These are phyloP conservation scores for Phytophthora quininea DNA, from an alignment of 352 stramenopile species.

Conservation along the genomic window DNA sequence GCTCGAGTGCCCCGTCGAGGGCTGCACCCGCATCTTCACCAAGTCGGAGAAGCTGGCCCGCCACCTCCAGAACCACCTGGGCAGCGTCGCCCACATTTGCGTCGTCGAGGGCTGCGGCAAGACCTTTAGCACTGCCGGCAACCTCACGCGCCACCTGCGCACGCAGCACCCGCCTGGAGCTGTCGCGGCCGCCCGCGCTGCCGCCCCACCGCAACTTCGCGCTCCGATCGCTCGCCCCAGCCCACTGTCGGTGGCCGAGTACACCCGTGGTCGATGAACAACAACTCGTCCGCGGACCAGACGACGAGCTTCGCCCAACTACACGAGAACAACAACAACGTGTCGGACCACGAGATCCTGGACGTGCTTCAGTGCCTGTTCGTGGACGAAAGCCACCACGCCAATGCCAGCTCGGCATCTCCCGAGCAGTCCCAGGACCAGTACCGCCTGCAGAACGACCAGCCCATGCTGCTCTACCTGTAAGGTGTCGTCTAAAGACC, in stretches of 20 bases:
- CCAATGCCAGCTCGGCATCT: constrained; percentile 10
- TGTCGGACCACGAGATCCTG: constrained; percentile 52
- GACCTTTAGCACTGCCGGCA: constrained; percentile 71
- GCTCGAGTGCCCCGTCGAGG: constrained; percentile 52
- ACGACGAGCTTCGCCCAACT: constrained; percentile 21
- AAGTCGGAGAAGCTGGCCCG: constrained; percentile 58
- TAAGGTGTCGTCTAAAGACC: constrained; percentile 17
- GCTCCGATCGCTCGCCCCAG: constrained; percentile 22
- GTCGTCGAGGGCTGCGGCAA: constrained; percentile 60
- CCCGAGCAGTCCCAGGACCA: constrained; percentile 28
- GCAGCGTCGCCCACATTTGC: constrained; percentile 62
- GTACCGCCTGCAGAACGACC: constrained; percentile 37
- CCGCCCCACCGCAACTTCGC: constrained; percentile 19
- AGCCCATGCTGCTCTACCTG: constrained; percentile 42
- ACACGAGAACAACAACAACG: constrained; percentile 24
- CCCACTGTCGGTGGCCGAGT: constrained; percentile 29
- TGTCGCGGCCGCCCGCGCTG: constrained; percentile 35
- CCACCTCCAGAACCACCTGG: constrained; percentile 60
- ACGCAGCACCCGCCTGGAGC: constrained; percentile 59
- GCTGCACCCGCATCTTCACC: constrained; percentile 58
- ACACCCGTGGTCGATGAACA: constrained; percentile 33
- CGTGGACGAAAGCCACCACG: constrained; percentile 33
- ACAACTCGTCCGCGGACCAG: constrained; percentile 10
- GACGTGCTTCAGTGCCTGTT: constrained; percentile 53
- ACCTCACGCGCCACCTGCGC: constrained; percentile 75